Evolutionary conservation across 768 basidiomycete genomes (phyloP).

Genomic region (Russula emetica): DNA sequence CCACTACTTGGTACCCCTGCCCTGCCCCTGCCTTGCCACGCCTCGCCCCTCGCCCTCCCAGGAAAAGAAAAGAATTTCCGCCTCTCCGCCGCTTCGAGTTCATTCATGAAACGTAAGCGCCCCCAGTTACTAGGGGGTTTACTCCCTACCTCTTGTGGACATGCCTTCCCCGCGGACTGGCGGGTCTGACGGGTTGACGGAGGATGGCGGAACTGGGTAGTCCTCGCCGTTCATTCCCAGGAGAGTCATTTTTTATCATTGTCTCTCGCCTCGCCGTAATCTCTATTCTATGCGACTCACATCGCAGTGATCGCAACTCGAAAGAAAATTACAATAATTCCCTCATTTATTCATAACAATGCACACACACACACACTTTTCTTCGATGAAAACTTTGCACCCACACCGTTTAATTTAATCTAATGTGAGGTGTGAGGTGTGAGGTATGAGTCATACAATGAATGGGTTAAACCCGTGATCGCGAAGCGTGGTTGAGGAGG

Average conservation of each 20-base stretch:
- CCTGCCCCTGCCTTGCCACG: too few relatives aligned
- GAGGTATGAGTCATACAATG: not conserved
- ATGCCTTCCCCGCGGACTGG: slow-evolving; percentile 11
- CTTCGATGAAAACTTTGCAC: too few relatives aligned
- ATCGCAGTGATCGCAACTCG: too few relatives aligned
- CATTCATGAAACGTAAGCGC: not conserved
- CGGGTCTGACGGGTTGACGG: not conserved
- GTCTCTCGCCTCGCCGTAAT: not conserved
- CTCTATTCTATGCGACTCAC: too few relatives aligned
- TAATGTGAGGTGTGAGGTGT: too few relatives aligned
- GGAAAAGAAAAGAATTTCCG: not conserved
- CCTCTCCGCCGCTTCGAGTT: slow-evolving; percentile 8
- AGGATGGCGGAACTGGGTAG: too few relatives aligned
- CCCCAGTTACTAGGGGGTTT: slow-evolving; percentile 1
- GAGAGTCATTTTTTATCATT: not conserved
- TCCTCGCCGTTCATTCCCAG: not conserved
- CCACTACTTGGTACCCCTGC: too few relatives aligned
- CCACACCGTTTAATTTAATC: too few relatives aligned
- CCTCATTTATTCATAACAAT: too few relatives aligned
- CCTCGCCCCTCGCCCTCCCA: too few relatives aligned
- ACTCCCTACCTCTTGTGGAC: slow-evolving; percentile 3
- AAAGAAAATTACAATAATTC: too few relatives aligned
- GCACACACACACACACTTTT: too few relatives aligned
- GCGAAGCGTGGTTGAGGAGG: slow-evolving; percentile 9
- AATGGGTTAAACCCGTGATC: slow-evolving; percentile 2